A percentile compares a stretch with the other conserved stretches of the same genome.
phyloP scores from a whole-genome alignment of 2,329 filamentous ascomycete species.

The Pyrenophora tritici-repentis region DNA sequence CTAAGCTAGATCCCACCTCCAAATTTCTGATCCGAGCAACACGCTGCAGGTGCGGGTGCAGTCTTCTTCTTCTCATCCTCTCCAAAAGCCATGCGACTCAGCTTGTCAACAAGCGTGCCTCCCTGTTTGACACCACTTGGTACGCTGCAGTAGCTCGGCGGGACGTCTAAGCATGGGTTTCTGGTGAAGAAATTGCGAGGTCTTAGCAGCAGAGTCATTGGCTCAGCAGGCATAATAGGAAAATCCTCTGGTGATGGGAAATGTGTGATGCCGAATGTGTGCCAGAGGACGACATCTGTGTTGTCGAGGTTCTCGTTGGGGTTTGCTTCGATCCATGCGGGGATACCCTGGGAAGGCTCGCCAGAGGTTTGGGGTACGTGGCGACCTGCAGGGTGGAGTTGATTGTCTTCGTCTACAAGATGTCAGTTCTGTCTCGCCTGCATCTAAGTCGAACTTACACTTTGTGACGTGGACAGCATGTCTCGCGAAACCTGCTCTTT shows the following conservation, averaged over 20 bases:
- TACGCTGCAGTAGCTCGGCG: slow-evolving; percentile 73
- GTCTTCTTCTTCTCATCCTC: slow-evolving; percentile 33
- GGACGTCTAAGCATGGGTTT: slow-evolving; percentile 81
- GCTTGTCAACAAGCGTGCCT: slow-evolving; percentile 54
- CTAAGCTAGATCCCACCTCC: slow-evolving; percentile 20
- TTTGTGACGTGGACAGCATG: slow-evolving; percentile 89
- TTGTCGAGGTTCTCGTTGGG: slow-evolving; percentile 73
- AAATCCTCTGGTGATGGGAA: slow-evolving; percentile 91
- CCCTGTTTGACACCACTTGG: slow-evolving; percentile 69
- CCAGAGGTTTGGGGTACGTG: slow-evolving; percentile 89
- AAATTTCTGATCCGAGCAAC: slow-evolving; percentile 27
- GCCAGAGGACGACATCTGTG: slow-evolving; percentile 88
- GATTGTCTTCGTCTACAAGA: slow-evolving; percentile 70
- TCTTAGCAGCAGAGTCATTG: slow-evolving; percentile 78
- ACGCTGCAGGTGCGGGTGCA: slow-evolving; percentile 12
- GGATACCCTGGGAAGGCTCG: slow-evolving; percentile 73
- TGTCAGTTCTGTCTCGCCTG: slow-evolving; percentile 10
- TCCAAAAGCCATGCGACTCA: slow-evolving; percentile 57
- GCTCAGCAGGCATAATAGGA: slow-evolving; percentile 83
- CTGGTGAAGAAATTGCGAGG: slow-evolving; percentile 81
- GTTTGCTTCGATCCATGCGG: slow-evolving; percentile 74
- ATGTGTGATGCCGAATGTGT: slow-evolving; percentile 89
- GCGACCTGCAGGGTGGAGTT: slow-evolving; percentile 82
- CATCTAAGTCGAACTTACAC: slow-evolving; percentile 61
- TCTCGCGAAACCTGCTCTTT: slow-evolving; percentile 83